phyloP scores from a whole-genome alignment of 225 moss, liverwort and hornwort species.

The Polytrichum commune region DNA sequence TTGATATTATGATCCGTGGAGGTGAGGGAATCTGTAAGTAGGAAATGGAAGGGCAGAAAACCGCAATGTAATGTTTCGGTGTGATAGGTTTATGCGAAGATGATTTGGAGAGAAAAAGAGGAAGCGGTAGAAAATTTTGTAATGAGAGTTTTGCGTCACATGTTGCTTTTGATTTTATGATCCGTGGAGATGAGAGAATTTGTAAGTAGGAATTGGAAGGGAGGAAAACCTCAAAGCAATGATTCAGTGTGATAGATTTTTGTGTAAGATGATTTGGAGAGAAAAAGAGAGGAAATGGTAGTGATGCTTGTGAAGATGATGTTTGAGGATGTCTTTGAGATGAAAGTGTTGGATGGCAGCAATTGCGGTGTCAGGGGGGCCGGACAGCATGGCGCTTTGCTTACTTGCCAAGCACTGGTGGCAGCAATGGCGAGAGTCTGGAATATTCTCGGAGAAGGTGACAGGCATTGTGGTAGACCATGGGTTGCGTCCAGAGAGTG shows the following conservation, averaged over 20 bases:
- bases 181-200: too few species aligned
- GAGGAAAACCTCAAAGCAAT: not conserved
- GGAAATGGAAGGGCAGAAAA: too few species aligned
- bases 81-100: not conserved
- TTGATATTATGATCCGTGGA: too few species aligned
- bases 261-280: not conserved
- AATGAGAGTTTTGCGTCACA: too few species aligned
- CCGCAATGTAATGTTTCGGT: not conserved
- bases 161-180: too few species aligned
- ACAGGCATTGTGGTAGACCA: conserved; percentile 82
- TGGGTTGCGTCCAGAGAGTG: conserved; percentile 72
- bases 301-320: not conserved
- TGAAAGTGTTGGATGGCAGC: conserved; percentile 43
- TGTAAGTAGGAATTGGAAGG: too few species aligned
- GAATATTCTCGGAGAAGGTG: conserved; percentile 27
- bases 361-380: conserved; percentile 94
- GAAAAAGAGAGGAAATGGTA: not conserved
- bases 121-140: not conserved
- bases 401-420: conserved; percentile 69
- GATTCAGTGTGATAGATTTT: not conserved
- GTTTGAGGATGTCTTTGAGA: conserved; percentile 1
- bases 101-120: not conserved
- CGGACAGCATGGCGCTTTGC: conserved; percentile 97
- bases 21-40: too few species aligned
- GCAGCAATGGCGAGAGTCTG: conserved; percentile 30